Conservation (phyloP, 345 rosid species). For the Syzygium grande region DNA sequence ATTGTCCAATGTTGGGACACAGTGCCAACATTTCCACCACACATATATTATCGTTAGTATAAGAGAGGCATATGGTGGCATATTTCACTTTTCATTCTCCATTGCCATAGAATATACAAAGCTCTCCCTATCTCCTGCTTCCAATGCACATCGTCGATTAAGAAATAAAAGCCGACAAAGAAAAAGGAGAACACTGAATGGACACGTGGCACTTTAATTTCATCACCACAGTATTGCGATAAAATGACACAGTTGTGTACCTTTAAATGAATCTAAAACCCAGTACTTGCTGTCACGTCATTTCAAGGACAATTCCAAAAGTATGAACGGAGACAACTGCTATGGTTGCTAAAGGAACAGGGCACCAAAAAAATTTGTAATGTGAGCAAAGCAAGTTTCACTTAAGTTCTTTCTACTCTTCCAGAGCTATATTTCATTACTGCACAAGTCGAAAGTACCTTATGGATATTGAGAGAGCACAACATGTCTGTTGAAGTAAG, state of each 20-base stretch:
- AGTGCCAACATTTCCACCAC: constrained; percentile 1
- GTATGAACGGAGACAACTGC: background rate
- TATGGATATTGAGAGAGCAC: background rate
- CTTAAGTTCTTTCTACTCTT: background rate
- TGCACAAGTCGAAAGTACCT: background rate
- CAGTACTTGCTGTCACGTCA: background rate
- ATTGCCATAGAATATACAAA: constrained; percentile 6
- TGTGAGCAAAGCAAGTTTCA: background rate
- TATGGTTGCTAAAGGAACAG: background rate
- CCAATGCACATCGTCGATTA: background rate
- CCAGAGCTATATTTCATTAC: background rate
- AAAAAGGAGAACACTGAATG: background rate
- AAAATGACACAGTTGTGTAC: background rate
- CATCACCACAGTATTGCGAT: background rate
- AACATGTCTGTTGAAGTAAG: background rate
- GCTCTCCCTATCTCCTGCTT: constrained; percentile 5
- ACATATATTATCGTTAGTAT: background rate
- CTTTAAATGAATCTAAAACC: background rate
- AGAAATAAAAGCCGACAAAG: background rate
- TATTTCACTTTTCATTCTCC: constrained; percentile 22
- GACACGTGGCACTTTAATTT: background rate
- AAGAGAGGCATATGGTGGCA: constrained; percentile 22
- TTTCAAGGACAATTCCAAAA: background rate
- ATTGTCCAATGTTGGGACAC: background rate
- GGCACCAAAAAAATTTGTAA: background rate